These are phyloP conservation scores for Physaria fendleri DNA, from an alignment of 345 rosid species.

Conservation along the genomic window DNA sequence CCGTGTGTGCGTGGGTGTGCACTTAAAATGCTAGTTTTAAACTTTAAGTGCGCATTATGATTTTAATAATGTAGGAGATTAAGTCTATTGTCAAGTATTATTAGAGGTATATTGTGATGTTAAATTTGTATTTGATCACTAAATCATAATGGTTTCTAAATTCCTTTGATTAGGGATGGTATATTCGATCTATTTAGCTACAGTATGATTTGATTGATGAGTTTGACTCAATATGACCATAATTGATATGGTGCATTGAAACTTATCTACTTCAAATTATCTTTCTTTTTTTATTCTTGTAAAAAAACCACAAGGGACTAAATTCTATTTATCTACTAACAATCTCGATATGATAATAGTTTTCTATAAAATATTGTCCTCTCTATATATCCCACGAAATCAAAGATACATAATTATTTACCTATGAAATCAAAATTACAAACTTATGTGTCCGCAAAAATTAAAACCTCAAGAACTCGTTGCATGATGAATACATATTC, in stretches of 20 bases:
- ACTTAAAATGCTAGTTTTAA: not conserved
- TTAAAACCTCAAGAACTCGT: too few species aligned
- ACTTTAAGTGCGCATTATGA: not conserved
- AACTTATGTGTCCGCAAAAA: too few species aligned
- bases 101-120: constrained; percentile 1
- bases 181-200: not conserved
- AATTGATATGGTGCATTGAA: not conserved
- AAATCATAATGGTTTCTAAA: not conserved
- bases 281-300: too few species aligned
- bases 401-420: too few species aligned
- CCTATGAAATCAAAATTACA: too few species aligned
- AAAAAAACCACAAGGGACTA: too few species aligned
- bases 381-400: too few species aligned
- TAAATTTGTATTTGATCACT: not conserved
- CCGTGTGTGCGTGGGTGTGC: constrained; percentile 7
- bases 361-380: too few species aligned
- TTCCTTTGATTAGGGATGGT: not conserved
- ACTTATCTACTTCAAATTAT: not conserved
- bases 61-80: not conserved
- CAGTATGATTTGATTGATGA: not conserved
- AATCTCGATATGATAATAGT: too few species aligned
- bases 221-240: not conserved
- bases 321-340: too few species aligned
- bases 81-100: not conserved
- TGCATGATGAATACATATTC: too few species aligned